Percentiles rank a stretch among this genome's conserved stretches.
phyloP scores from a whole-genome alignment of 2,329 filamentous ascomycete genomes.

The Westerdykella aurantiaca region DNA sequence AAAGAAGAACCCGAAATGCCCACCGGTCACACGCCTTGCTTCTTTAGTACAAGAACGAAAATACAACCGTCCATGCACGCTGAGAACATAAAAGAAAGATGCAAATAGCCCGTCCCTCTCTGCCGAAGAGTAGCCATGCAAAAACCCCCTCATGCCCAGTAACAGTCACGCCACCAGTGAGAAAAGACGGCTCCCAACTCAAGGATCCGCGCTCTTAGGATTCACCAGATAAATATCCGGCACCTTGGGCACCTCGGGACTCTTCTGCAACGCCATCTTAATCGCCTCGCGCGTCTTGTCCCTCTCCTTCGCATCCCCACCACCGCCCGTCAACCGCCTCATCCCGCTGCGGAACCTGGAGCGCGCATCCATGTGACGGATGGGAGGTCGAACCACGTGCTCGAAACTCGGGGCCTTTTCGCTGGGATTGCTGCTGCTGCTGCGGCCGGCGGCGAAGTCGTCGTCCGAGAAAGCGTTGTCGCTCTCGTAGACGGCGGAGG shows the following conservation, averaged over 20 bases:
- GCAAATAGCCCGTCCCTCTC: too few species aligned
- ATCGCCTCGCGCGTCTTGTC: conserved; percentile 35
- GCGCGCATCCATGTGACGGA: conserved; percentile 43
- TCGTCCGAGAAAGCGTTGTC: conserved; percentile 74
- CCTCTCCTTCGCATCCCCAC: conserved; percentile 38
- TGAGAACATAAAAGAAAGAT: too few species aligned
- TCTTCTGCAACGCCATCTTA: conserved; percentile 35
- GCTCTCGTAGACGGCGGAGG: conserved; percentile 71
- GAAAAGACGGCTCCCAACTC: neutral
- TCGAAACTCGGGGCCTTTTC: conserved; percentile 27
- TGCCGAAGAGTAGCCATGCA: too few species aligned
- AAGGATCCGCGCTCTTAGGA: conserved; percentile 33
- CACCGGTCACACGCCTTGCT: too few species aligned
- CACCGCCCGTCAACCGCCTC: conserved; percentile 57
- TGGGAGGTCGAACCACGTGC: conserved; percentile 54
- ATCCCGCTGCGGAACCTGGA: conserved; percentile 50
- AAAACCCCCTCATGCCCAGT: too few species aligned
- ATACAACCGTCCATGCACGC: too few species aligned
- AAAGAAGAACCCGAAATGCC: too few species aligned
- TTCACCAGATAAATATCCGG: conserved; percentile 41
- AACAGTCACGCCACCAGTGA: too few species aligned
- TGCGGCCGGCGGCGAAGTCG: conserved; percentile 51
- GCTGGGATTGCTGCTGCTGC: conserved; percentile 9
- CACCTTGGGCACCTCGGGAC: conserved; percentile 46
- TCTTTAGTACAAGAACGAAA: too few species aligned